Evolutionary conservation across 352 stramenopile species (phyloP), one percentile per base, ranked within the genome.

Genomic region (Aphanomyces astaci): DNA sequence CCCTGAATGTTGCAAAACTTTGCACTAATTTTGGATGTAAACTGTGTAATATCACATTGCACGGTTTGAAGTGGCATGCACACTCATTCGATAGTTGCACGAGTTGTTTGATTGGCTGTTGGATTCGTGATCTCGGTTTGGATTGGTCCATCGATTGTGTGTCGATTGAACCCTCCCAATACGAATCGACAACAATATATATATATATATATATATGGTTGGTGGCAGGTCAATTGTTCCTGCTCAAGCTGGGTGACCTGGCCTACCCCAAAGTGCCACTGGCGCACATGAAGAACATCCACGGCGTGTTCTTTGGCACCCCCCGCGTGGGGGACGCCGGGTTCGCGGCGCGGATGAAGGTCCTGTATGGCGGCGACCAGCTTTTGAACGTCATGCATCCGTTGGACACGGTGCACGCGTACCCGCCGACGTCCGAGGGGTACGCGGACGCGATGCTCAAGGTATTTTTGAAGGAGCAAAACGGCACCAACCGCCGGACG

Each of bases 341-440:
- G 36, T 90, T 94, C 74, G 86, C 86, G 1, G 79, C 86, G 40
- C 78, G 84, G 1, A 68, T 94, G 46, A 77, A 81, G 19, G 64
- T 92, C 46, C 75, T 94, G 7, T 94, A 91, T 62, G 78, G 90
- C 24, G 77, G 82, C 3, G 79, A 92, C 60, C 86, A 94, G 52
- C 63, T 92, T 13, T 59, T 94, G 15, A 90, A 92, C 60, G 79
- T 94, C 7, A 94, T 94, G 86, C 82, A 94, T 48, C 84, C 86
- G 13, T 88, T 82, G 1, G 86, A 94, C 64, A 80, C 77, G 2
- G 84, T 94, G 17, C 86, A 94, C 62, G 86, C 86, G 19, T 94
- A 92, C 69, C 86, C 86, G 46, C 82, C 86, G 10, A 92, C 81
- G 1, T 80, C 84, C 24, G 86, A 94, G 64, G 86, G 86, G 22